phyloP scores from a whole-genome alignment of 1,284 basidiomycete genomes.

The Phylloboletellus chloephorus region DNA sequence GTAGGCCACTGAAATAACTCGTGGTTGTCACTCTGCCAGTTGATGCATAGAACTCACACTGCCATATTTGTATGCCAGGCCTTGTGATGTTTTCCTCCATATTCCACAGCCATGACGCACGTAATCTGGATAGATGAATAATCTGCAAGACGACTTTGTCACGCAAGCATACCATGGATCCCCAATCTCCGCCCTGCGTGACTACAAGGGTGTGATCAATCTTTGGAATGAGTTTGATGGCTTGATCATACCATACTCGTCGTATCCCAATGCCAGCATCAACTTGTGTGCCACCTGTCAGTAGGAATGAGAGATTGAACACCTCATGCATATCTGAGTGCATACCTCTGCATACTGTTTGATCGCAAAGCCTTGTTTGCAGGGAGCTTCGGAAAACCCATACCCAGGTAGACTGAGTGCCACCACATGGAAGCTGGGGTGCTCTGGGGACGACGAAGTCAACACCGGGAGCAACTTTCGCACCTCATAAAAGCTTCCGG shows the following conservation, averaged over 20 bases:
- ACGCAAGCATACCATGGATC: slow-evolving; percentile 32
- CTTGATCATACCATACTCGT: slow-evolving; percentile 42
- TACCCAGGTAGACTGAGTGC: slow-evolving; percentile 50
- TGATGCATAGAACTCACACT: slow-evolving; percentile 22
- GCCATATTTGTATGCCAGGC: slow-evolving; percentile 46
- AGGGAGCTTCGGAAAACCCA: slow-evolving; percentile 47
- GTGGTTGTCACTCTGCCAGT: neutral
- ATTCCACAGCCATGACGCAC: slow-evolving; percentile 34
- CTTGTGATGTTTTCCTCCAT: slow-evolving; percentile 39
- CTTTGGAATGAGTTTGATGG: neutral
- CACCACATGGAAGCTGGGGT: slow-evolving; percentile 57
- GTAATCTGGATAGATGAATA: slow-evolving; percentile 34
- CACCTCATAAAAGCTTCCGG: slow-evolving; percentile 53
- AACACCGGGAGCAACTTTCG: slow-evolving; percentile 50
- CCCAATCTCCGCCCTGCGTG: slow-evolving; percentile 55
- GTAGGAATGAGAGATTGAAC: neutral
- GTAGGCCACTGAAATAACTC: slow-evolving; percentile 16
- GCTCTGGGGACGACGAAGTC: slow-evolving; percentile 34
- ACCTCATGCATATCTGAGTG: neutral
- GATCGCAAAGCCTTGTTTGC: slow-evolving; percentile 34
- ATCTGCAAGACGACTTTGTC: neutral
- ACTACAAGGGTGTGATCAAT: slow-evolving; percentile 30
- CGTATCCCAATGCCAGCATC: slow-evolving; percentile 49
- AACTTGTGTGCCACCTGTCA: slow-evolving; percentile 40
- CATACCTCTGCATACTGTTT: slow-evolving; percentile 40